phyloP scores from a whole-genome alignment of 257 asterid genomes.

The Buddleja alternifolia region DNA sequence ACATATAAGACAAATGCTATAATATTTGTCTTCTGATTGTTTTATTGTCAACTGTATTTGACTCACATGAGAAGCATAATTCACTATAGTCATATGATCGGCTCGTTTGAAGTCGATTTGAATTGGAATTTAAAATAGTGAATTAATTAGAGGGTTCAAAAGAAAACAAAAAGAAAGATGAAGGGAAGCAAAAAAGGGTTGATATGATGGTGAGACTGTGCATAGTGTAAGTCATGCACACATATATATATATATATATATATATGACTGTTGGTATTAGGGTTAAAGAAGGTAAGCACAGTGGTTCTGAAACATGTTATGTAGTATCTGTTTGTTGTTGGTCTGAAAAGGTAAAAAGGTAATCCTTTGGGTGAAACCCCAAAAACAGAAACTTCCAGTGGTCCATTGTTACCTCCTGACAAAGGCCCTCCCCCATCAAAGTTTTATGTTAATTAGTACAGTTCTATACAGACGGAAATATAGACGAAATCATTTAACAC shows the following conservation, averaged over 20 bases:
- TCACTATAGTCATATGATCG: too few relatives aligned
- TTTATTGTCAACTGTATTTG: too few relatives aligned
- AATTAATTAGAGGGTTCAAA: slow-evolving; percentile 16
- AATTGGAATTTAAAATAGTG: too few relatives aligned
- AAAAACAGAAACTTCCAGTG: slow-evolving; percentile 93
- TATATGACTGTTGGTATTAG: slow-evolving; percentile 22
- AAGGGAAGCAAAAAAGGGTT: slow-evolving; percentile 37
- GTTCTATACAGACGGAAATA: too few relatives aligned
- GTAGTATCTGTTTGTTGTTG: slow-evolving; percentile 64
- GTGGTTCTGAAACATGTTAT: slow-evolving; percentile 52
- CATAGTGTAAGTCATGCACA: slow-evolving; percentile 32
- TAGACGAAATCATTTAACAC: slow-evolving; percentile 25
- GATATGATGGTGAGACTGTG: slow-evolving; percentile 68
- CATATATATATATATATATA: neutral
- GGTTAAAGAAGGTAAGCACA: slow-evolving; percentile 46
- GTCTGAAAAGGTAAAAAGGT: slow-evolving; percentile 69
- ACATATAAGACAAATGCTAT: too few relatives aligned
- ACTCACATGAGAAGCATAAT: too few relatives aligned
- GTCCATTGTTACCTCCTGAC: slow-evolving; percentile 86
- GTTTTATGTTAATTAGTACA: slow-evolving; percentile 61
- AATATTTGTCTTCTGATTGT: too few relatives aligned
- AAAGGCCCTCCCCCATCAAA: slow-evolving; percentile 45
- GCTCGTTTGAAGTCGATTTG: too few relatives aligned
- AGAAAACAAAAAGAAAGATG: slow-evolving; percentile 27
- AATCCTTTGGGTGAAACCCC: slow-evolving; percentile 93